Conservation (phyloP, 495 filamentous ascomycete species). For the Thozetella sp. region DNA sequence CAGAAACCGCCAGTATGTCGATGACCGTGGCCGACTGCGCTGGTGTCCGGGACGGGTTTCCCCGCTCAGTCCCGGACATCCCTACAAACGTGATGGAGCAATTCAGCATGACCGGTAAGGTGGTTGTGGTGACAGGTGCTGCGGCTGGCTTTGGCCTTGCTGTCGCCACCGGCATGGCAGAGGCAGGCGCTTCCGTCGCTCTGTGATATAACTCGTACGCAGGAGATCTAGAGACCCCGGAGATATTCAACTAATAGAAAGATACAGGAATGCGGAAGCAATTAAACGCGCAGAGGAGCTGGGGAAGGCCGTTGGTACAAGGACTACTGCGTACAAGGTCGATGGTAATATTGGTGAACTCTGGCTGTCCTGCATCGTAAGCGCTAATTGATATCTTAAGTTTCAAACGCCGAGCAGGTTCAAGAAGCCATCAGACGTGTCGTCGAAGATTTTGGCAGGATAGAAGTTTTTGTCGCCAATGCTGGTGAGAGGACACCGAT, state of each 20-base stretch:
- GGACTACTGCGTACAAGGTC: constrained; percentile 65
- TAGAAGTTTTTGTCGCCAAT: constrained; percentile 49
- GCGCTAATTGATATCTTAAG: no score
- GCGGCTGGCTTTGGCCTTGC: constrained; percentile 55
- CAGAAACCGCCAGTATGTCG: no score
- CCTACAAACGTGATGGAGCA: constrained; percentile 41
- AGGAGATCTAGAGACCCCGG: no score
- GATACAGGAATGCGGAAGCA: constrained; percentile 52
- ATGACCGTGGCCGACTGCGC: no score
- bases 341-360: no score
- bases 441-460: constrained; percentile 56
- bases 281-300: constrained; percentile 60
- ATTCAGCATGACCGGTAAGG: constrained; percentile 55
- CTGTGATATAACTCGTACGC: constrained; percentile 50
- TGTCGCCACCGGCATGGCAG: constrained; percentile 46
- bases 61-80: no score
- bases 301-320: constrained; percentile 48
- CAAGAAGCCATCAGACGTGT: constrained; percentile 55
- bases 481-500: no score
- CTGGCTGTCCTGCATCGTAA: no score
- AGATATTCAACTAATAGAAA: no score
- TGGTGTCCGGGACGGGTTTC: no score
- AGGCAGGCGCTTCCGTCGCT: constrained; percentile 50
- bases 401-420: constrained; percentile 58
- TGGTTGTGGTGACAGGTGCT: constrained; percentile 54